Conservation (phyloP, 2,329 filamentous ascomycete species). For the Reticulascus tulasneorum region DNA sequence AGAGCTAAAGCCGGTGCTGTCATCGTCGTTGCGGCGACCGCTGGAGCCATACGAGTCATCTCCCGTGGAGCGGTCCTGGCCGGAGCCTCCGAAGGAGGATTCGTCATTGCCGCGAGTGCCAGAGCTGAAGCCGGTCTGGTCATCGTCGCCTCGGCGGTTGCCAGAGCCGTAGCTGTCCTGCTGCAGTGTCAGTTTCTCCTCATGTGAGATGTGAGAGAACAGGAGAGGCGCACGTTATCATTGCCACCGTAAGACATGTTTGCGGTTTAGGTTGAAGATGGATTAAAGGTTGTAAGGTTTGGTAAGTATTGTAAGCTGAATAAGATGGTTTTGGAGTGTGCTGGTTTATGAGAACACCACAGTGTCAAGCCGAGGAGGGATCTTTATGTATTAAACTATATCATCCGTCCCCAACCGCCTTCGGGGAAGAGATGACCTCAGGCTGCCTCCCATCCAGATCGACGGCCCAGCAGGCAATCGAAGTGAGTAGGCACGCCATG, state of each 20-base stretch:
- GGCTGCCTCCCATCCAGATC: no score
- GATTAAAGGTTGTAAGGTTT: conserved; percentile 2
- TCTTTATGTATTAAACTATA: no score
- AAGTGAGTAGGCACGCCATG: no score
- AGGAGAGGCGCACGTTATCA: conserved; percentile 24
- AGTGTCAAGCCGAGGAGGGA: no score
- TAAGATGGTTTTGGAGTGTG: not conserved
- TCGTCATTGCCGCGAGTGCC: conserved; percentile 17
- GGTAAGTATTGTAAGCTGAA: conserved; percentile 1
- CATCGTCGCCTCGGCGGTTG: conserved; percentile 17
- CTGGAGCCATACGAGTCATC: conserved; percentile 18
- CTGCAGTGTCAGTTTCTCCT: conserved; percentile 13
- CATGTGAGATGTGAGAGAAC: conserved; percentile 1
- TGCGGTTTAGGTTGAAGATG: no score
- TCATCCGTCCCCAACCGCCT: no score
- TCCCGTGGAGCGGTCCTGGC: conserved; percentile 4
- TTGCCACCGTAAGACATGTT: conserved; percentile 46
- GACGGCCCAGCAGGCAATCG: no score
- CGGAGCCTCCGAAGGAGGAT: conserved; percentile 15
- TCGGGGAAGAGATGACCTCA: no score
- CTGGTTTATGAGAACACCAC: no score
- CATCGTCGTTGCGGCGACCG: conserved; percentile 13
- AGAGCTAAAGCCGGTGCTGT: not conserved
- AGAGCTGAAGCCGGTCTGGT: conserved; percentile 6
- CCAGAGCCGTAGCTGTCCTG: conserved; percentile 23